Conservation (phyloP, 805 yeast genomes). For the Lipomyces yamanashiensis region DNA sequence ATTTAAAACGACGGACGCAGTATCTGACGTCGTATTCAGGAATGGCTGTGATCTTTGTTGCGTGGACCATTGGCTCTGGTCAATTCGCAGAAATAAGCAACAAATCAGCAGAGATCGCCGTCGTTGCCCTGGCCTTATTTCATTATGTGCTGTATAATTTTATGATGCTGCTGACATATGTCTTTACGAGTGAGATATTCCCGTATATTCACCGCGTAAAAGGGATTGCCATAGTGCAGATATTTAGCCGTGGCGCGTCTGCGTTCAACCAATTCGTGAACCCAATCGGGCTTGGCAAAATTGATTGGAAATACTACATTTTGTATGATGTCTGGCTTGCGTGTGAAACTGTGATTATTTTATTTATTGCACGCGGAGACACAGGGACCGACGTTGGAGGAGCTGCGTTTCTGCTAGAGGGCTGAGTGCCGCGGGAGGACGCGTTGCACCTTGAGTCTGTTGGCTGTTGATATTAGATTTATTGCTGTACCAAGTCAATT, state of each 20-base stretch:
- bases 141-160: constrained; percentile 29
- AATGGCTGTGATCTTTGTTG: constrained; percentile 45
- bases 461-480: neutral
- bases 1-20: constrained; percentile 33
- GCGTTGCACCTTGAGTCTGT: neutral
- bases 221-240: constrained; percentile 46
- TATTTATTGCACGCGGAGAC: constrained; percentile 51
- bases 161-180: constrained; percentile 22
- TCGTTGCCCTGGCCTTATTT: constrained; percentile 30
- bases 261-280: constrained; percentile 47
- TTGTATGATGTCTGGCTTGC: constrained; percentile 40
- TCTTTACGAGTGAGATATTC: constrained; percentile 38
- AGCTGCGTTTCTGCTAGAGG: constrained; percentile 54
- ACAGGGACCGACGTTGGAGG: constrained; percentile 52
- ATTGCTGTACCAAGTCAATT: neutral
- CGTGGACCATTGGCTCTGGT: constrained; percentile 20
- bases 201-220: constrained; percentile 49
- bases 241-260: constrained; percentile 33
- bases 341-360: constrained; percentile 34
- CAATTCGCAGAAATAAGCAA: constrained; percentile 4
- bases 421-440: neutral
- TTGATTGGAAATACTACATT: constrained; percentile 53
- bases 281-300: constrained; percentile 50
- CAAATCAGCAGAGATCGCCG: constrained; percentile 18
- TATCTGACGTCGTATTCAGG: constrained; percentile 45